Evolutionary conservation across 1,139 yeast genomes (phyloP), one percentile per base, ranked within the genome.

Genomic region (Saccharomycopsis crataegensis): DNA sequence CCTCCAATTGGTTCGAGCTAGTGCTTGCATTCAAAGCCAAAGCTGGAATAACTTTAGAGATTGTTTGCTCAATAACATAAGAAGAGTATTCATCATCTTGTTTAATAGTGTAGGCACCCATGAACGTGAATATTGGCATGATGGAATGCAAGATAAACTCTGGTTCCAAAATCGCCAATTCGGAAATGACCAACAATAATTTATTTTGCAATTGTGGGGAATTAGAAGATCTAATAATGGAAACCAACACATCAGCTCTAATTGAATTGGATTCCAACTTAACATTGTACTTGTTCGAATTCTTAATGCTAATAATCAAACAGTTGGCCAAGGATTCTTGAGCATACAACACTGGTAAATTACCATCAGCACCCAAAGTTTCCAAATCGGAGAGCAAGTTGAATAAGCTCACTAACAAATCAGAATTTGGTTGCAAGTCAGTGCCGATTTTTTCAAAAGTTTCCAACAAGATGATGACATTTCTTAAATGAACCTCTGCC

Each of bases 51-150:
- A 93, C 96, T 62, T 87, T 84, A 14, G 87, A 75, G 52, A 93
- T 86, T 2, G 99, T 93, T 66, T 89, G 94, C 64, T 90, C 96
- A 59, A 94, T 89, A 43, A 93, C 97, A 60, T 87, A 86, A 47
- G 86, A 86, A 1, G 97, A 88, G 66, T 88, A 91, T 64, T 90
- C 97, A 67, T 93, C 98, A 68, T 93, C 99, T 71, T 93, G 97
- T 65, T 96, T 84, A 51, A 94, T 80, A 11, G 98, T 90, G 64
- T 90, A 96, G 36, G 98, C 96, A 55, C 99, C 99, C 99, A 93
- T 93, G 64, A 93, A 94, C 0, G 99, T 94, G 73, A 93, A 93
- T 53, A 93, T 91, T 17, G 99, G 99, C 99, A 93, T 93, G 12
- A 94, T 96, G 3, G 97, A 87, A 70, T 94, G 98, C 59, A 94